phyloP scores from a whole-genome alignment of 805 yeast genomes.

The Kuraishia cidri region DNA sequence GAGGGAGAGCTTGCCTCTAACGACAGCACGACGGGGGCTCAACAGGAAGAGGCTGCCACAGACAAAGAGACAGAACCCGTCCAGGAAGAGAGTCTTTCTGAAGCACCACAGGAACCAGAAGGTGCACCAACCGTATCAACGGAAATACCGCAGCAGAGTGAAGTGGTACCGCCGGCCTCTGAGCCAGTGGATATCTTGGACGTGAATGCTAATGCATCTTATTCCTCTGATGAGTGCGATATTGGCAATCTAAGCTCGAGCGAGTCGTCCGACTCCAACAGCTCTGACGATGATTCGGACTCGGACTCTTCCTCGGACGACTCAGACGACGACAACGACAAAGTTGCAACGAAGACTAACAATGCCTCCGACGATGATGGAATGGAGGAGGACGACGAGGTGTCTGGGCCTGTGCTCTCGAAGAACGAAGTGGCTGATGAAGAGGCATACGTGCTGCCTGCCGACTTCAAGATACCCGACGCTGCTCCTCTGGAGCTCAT shows the following conservation, averaged over 20 bases:
- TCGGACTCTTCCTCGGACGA: conserved; percentile 14
- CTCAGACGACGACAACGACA: conserved; percentile 13
- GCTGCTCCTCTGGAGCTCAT: conserved; percentile 59
- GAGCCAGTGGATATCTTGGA: too few relatives aligned
- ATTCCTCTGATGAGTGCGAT: conserved; percentile 11
- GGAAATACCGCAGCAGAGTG: not conserved
- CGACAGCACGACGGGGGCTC: too few relatives aligned
- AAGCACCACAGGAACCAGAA: not conserved
- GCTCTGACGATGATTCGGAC: conserved; percentile 8
- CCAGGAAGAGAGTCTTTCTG: too few relatives aligned
- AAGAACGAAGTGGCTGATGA: conserved; percentile 72
- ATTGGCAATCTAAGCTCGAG: conserved; percentile 6
- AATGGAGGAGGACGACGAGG: conserved; percentile 36
- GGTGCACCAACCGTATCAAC: not conserved
- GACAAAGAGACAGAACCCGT: too few relatives aligned
- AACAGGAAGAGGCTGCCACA: too few relatives aligned
- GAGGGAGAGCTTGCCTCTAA: too few relatives aligned
- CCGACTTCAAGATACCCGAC: conserved; percentile 48
- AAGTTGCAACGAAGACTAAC: too few relatives aligned
- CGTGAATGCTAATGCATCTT: not conserved
- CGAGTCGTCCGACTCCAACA: too few relatives aligned
- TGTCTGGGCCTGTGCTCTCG: conserved; percentile 63
- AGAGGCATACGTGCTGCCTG: conserved; percentile 58
- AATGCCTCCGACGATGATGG: conserved; percentile 16
- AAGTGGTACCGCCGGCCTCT: not conserved